Evolutionary conservation across 768 basidiomycete species (phyloP).

Genomic region (Suillus decipiens): DNA sequence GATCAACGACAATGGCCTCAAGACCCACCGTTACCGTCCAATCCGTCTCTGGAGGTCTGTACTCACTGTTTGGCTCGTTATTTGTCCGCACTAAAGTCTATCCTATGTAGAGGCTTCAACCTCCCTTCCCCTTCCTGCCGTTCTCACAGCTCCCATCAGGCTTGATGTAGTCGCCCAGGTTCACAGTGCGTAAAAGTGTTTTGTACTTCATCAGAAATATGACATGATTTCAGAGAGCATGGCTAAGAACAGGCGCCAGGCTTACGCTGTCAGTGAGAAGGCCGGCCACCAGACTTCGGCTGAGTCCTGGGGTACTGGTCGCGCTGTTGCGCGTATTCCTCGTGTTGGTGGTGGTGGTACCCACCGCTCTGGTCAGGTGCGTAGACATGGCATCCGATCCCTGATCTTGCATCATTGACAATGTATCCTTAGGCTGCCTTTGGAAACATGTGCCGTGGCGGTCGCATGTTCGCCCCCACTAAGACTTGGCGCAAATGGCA

Average conservation of each 20-base stretch:
- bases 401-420: neutral
- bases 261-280: conserved; percentile 95
- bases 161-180: conserved; percentile 98
- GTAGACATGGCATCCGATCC: neutral
- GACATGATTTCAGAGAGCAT: conserved; percentile 72
- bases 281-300: conserved; percentile 99
- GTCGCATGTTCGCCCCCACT: conserved; percentile 99
- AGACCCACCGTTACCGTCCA: conserved; percentile 90
- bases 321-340: conserved; percentile 99
- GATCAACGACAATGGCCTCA: conserved; percentile 73
- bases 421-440: conserved; percentile 77
- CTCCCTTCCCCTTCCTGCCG: conserved; percentile 92
- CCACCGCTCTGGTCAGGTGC: conserved; percentile 94
- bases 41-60: conserved; percentile 71
- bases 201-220: conserved; percentile 18
- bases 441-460: conserved; percentile 99
- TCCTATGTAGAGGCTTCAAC: conserved; percentile 67
- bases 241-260: conserved; percentile 97
- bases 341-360: conserved; percentile 99
- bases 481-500: conserved; percentile 99
- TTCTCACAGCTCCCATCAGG: conserved; percentile 97
- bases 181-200: conserved; percentile 81
- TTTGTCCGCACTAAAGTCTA: conserved; percentile 3
- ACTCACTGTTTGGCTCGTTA: neutral
- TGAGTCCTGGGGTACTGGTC: conserved; percentile 99